phyloP scores from a whole-genome alignment of 371 early-diverging fungal species.

The Mortierella sp. region DNA sequence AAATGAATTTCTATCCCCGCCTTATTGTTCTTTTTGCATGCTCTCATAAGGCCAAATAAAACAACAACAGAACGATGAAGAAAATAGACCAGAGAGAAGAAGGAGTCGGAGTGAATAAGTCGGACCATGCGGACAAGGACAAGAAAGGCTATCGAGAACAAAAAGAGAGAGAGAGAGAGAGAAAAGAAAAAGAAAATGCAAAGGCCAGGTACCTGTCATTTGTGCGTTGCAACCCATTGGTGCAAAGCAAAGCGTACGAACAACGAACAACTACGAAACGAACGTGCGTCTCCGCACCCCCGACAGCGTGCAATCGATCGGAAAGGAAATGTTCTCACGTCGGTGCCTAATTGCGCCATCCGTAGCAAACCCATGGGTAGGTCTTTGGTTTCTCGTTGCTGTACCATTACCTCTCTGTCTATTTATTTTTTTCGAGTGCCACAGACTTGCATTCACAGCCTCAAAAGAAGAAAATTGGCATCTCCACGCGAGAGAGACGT shows the following conservation, averaged over 20 bases:
- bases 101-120: background rate
- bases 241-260: background rate
- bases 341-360: background rate
- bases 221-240: background rate
- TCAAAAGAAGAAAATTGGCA: no score
- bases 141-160: slow-evolving; percentile 14
- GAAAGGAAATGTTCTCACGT: slow-evolving; percentile 5
- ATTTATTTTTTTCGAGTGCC: background rate
- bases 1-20: background rate
- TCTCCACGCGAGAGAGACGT: background rate
- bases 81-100: background rate
- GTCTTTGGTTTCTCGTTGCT: no score
- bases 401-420: no score
- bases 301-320: background rate
- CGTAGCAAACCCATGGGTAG: background rate
- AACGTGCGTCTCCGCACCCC: background rate
- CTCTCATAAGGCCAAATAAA: background rate
- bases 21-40: background rate
- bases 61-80: background rate
- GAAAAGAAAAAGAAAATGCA: background rate
- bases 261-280: background rate
- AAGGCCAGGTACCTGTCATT: background rate
- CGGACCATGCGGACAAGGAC: background rate
- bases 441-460: no score
- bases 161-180: background rate